These are phyloP conservation scores for Hyphopichia burtonii DNA, from an alignment of 1,139 yeast genomes.

Conservation along the genomic window DNA sequence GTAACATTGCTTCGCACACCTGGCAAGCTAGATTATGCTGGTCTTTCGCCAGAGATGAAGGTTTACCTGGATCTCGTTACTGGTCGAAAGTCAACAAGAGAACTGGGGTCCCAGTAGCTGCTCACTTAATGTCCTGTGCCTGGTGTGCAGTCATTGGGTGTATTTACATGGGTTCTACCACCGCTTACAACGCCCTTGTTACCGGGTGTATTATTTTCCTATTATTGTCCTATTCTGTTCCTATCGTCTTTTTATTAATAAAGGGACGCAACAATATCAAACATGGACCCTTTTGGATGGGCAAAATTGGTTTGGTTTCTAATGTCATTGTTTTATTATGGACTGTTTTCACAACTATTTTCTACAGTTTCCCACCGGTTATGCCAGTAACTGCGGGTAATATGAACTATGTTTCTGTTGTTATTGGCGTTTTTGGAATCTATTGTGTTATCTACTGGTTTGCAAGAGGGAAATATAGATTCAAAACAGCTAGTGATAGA, in stretches of 20 bases:
- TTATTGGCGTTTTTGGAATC: slow-evolving; percentile 31
- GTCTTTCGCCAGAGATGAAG: slow-evolving; percentile 75
- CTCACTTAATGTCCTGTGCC: slow-evolving; percentile 34
- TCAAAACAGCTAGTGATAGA: slow-evolving; percentile 23
- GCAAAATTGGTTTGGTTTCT: slow-evolving; percentile 21
- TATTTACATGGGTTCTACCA: slow-evolving; percentile 41
- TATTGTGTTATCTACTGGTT: slow-evolving; percentile 39
- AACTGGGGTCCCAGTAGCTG: slow-evolving; percentile 35
- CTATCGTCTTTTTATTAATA: slow-evolving; percentile 28
- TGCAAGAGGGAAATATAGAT: slow-evolving; percentile 36
- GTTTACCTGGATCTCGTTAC: slow-evolving; percentile 37
- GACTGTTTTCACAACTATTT: slow-evolving; percentile 41
- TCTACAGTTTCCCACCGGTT: slow-evolving; percentile 44
- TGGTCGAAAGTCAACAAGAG: slow-evolving; percentile 30
- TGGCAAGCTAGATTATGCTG: slow-evolving; percentile 68
- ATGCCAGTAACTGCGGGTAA: slow-evolving; percentile 44
- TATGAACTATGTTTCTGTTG: slow-evolving; percentile 48
- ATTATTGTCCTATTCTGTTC: slow-evolving; percentile 34
- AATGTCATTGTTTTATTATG: slow-evolving; percentile 30
- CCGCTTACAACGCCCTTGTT: slow-evolving; percentile 43
- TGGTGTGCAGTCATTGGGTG: slow-evolving; percentile 40
- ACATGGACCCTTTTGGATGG: slow-evolving; percentile 53
- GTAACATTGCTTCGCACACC: slow-evolving; percentile 43
- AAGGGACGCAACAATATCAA: slow-evolving; percentile 35
- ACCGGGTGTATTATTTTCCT: slow-evolving; percentile 38